A percentile compares a stretch with the other conserved stretches of the same genome.
Conservation (phyloP, 2,329 filamentous ascomycete genomes). For the Colletotrichum kahawae region DNA sequence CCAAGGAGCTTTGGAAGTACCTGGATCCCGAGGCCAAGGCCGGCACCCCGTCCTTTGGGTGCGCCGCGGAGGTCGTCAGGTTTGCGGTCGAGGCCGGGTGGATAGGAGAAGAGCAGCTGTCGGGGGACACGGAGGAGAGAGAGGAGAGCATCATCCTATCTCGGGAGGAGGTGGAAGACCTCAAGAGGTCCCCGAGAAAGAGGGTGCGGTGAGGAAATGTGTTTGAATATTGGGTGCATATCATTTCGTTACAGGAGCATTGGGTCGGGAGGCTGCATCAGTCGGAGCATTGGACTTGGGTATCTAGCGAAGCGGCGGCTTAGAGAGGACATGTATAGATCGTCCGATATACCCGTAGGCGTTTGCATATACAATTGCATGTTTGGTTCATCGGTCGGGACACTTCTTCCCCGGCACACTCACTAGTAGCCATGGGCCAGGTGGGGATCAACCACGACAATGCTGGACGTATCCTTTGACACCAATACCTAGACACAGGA, state of each 20-base stretch:
- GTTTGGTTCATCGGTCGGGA: neutral
- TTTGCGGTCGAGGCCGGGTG: constrained; percentile 64
- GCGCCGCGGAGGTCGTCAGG: constrained; percentile 60
- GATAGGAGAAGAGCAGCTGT: constrained; percentile 58
- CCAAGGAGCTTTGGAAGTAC: constrained; percentile 58
- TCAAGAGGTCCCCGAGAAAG: constrained; percentile 4
- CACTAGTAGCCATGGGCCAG: neutral
- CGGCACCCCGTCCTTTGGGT: constrained; percentile 54
- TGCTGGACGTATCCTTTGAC: neutral
- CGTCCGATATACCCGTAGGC: neutral
- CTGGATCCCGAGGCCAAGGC: constrained; percentile 56
- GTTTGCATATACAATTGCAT: neutral
- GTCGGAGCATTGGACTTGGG: neutral
- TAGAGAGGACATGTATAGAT: neutral
- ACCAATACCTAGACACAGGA: neutral
- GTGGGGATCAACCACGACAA: neutral
- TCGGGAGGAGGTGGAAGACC: constrained; percentile 29
- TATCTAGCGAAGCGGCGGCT: neutral
- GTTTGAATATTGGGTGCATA: neutral
- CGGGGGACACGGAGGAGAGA: constrained; percentile 36
- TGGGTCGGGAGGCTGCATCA: neutral
- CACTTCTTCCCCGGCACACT: neutral
- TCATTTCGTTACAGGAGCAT: neutral
- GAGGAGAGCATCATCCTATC: constrained; percentile 47
- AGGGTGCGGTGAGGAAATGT: neutral